These are phyloP conservation scores for Myotisia sp. DNA, from an alignment of 2,329 filamentous ascomycete species.

Conservation along the genomic window DNA sequence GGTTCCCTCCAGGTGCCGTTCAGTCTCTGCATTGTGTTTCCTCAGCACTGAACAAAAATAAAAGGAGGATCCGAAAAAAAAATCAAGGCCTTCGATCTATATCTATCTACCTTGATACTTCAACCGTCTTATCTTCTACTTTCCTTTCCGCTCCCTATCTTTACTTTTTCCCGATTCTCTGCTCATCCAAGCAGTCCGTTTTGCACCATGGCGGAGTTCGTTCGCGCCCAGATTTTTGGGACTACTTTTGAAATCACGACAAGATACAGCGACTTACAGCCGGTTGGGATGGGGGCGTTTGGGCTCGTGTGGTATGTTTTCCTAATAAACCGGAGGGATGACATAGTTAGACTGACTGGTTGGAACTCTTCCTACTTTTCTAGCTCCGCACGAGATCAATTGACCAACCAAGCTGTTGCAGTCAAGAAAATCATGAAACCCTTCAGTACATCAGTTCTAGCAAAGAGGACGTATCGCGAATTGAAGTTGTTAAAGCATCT, in stretches of 20 bases:
- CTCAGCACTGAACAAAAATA: too few species aligned
- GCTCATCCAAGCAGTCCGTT: background rate
- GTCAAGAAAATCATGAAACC: slow-evolving; percentile 99
- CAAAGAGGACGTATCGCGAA: slow-evolving; percentile 94
- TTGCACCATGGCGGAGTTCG: slow-evolving; percentile 80
- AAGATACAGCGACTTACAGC: slow-evolving; percentile 92
- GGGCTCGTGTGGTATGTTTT: slow-evolving; percentile 78
- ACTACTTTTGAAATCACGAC: slow-evolving; percentile 99
- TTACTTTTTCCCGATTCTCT: background rate
- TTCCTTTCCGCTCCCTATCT: background rate
- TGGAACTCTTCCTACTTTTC: slow-evolving; percentile 14
- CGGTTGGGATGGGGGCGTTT: slow-evolving; percentile 97
- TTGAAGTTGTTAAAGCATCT: slow-evolving; percentile 95
- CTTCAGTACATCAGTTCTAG: slow-evolving; percentile 96
- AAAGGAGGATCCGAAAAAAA: too few species aligned
- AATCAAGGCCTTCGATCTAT: too few species aligned
- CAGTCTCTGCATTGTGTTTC: too few species aligned
- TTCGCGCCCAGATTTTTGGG: slow-evolving; percentile 97
- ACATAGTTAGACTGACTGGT: slow-evolving; percentile 3
- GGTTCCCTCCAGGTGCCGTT: too few species aligned
- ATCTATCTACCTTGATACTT: background rate
- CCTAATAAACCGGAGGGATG: background rate
- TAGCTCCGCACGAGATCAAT: slow-evolving; percentile 96
- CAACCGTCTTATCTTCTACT: background rate
- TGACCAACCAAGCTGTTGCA: slow-evolving; percentile 89